These are phyloP conservation scores for Porphyrellus cyaneotinctus DNA, from an alignment of 768 basidiomycete genomes.

Conservation along the genomic window DNA sequence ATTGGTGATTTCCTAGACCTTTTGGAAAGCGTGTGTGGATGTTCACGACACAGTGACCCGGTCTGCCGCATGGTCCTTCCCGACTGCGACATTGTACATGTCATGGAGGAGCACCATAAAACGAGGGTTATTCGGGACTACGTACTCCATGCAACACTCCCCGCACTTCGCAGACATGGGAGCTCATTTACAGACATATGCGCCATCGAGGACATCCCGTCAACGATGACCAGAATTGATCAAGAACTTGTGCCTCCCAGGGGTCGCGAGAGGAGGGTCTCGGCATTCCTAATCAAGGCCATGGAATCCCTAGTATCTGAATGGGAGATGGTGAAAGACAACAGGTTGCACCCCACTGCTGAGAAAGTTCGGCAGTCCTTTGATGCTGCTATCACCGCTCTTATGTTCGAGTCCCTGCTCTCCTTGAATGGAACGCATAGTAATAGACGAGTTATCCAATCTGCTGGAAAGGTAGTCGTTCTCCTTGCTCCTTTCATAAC, in stretches of 20 bases:
- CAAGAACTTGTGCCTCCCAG: conserved; percentile 44
- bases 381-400: conserved; percentile 62
- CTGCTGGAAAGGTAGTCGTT: conserved; percentile 51
- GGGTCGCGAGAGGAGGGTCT: conserved; percentile 58
- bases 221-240: conserved; percentile 8
- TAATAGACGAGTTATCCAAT: conserved; percentile 60
- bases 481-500: conserved; percentile 41
- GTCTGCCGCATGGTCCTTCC: conserved; percentile 58
- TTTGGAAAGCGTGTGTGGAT: conserved; percentile 60
- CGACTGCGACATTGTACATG: conserved; percentile 59
- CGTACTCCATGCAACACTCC: conserved; percentile 61
- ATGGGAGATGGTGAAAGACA: conserved; percentile 43
- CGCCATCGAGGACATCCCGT: conserved; percentile 1
- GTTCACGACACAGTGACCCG: conserved; percentile 44
- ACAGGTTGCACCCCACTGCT: conserved; percentile 41
- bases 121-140: conserved; percentile 65
- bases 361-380: conserved; percentile 64
- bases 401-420: conserved; percentile 68
- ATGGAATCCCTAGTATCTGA: conserved; percentile 49
- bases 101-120: conserved; percentile 54
- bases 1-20: conserved; percentile 60
- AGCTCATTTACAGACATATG: conserved; percentile 1
- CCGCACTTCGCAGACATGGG: conserved; percentile 31
- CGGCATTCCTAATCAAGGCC: conserved; percentile 57
- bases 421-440: conserved; percentile 58